Percentiles rank a stretch among this genome's conserved stretches.
Conservation (phyloP, 2,329 filamentous ascomycete genomes). For the Fusarium sp. region DNA sequence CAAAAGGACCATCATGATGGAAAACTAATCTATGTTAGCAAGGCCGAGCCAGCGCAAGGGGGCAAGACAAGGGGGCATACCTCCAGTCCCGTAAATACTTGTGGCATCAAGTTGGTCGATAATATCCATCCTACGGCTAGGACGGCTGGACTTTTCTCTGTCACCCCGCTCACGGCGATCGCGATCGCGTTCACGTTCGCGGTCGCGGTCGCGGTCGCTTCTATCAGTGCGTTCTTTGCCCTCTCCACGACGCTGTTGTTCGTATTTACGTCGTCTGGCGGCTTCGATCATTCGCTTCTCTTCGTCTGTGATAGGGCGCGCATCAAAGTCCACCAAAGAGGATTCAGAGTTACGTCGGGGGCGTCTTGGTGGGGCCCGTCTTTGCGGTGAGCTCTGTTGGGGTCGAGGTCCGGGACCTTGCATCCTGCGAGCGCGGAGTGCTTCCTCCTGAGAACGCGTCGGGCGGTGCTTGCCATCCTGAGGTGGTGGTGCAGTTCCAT, state of each 20-base stretch:
- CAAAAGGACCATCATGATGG: constrained; percentile 97
- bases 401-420: constrained; percentile 52
- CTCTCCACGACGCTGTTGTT: constrained; percentile 38
- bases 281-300: constrained; percentile 54
- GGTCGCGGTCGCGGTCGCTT: constrained; percentile 52
- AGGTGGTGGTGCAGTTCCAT: constrained; percentile 62
- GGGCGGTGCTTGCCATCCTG: constrained; percentile 64
- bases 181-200: constrained; percentile 16
- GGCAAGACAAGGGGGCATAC: constrained; percentile 63
- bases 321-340: constrained; percentile 69
- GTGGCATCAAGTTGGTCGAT: constrained; percentile 98
- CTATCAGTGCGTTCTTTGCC: constrained; percentile 39
- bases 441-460: constrained; percentile 74
- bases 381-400: constrained; percentile 51
- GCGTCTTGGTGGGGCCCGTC: constrained; percentile 49
- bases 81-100: constrained; percentile 91
- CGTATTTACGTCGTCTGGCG: constrained; percentile 46
- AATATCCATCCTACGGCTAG: constrained; percentile 75
- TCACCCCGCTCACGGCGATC: constrained; percentile 49
- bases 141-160: constrained; percentile 61
- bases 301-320: constrained; percentile 70
- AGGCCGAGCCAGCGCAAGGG: neutral
- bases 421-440: constrained; percentile 60
- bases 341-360: constrained; percentile 83
- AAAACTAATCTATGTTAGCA: constrained; percentile 73